Evolutionary conservation across 2,329 filamentous ascomycete genomes (phyloP), one percentile per base, ranked within the genome.

Genomic region (Alternaria triticimaculans): DNA sequence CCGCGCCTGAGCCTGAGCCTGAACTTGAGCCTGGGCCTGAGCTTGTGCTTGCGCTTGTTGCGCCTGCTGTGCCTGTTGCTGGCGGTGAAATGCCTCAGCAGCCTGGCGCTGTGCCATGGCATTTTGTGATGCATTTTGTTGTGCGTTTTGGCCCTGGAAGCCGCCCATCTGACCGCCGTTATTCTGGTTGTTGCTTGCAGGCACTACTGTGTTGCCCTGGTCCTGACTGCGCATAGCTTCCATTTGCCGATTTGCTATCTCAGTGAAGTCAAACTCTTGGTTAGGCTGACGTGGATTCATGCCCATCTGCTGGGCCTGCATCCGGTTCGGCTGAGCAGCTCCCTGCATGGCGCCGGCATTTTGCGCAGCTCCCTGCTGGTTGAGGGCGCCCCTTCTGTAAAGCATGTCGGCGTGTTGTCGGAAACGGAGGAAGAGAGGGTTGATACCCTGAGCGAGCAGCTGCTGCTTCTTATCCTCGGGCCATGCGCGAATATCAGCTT

Each of bases 161-260:
- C 70, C 77, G 28, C 76, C 71, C 77, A 82, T 80, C 48, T 80
- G 79, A 21, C 63, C 64, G 6, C 77, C 77, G 6, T 62, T 62
- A 33, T 80, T 85, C 64, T 83, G 82, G 56, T 86, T 86, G 70
- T 86, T 87, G 76, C 87, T 90, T 7, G 87, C 88, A 10, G 88
- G 88, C 4, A 90, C 88, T n/a, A 89, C 88, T 45, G 86, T 80
- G 65, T 88, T 86, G 9, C 88, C 88, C 53, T 85, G 85, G 75
- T 89, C 86, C 70, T 88, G 86, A 15, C 85, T 85, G 56, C 87
- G 86, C 67, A 89, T 77, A n/a, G 87, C 87, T 66, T 88, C 87
- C 44, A 85, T 85, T 76, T 90, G 88, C 69, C 89, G 87, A 26
- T 85, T 86, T 60, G 87, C 82, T 43, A 89, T 84, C 46, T 87